Evolutionary conservation across 257 asterid genomes (phyloP).

Genomic region (Petunia secreta): DNA sequence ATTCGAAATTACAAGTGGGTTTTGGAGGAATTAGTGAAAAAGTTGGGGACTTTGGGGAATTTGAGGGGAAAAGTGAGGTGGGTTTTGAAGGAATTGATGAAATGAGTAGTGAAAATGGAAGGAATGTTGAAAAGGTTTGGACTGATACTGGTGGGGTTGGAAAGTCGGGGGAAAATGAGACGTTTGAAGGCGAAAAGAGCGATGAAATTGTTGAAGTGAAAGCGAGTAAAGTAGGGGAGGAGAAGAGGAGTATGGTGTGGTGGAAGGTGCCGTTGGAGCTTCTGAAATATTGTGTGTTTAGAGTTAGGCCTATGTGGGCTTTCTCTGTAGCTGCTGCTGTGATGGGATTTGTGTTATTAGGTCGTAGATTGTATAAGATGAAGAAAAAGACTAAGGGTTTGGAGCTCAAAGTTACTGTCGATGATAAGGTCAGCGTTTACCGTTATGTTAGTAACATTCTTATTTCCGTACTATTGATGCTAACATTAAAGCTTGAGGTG

Average conservation of each 20-base stretch:
- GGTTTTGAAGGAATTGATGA: conserved; percentile 43
- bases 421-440: conserved; percentile 74
- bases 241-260: conserved; percentile 62
- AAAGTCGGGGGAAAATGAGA: conserved; percentile 30
- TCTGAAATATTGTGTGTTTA: conserved; percentile 59
- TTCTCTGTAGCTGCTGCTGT: conserved; percentile 84
- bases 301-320: conserved; percentile 79
- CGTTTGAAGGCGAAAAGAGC: conserved; percentile 35
- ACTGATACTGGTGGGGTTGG: conserved; percentile 41
- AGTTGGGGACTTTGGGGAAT: conserved; percentile 36
- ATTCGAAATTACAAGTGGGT: background rate
- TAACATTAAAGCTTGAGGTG: background rate
- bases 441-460: background rate
- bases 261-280: conserved; percentile 96
- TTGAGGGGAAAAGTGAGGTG: conserved; percentile 41
- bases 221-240: conserved; percentile 40
- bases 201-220: conserved; percentile 35
- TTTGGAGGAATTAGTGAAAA: conserved; percentile 25
- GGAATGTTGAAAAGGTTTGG: conserved; percentile 36
- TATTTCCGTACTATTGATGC: background rate
- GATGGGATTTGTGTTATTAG: conserved; percentile 81
- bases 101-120: conserved; percentile 33
- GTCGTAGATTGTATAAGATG: conserved; percentile 77
- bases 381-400: conserved; percentile 69
- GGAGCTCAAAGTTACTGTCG: conserved; percentile 75